Evolutionary conservation across 106 monocot species (phyloP), one percentile per base, ranked within the genome.

Genomic region (Dendrobium huoshanense): DNA sequence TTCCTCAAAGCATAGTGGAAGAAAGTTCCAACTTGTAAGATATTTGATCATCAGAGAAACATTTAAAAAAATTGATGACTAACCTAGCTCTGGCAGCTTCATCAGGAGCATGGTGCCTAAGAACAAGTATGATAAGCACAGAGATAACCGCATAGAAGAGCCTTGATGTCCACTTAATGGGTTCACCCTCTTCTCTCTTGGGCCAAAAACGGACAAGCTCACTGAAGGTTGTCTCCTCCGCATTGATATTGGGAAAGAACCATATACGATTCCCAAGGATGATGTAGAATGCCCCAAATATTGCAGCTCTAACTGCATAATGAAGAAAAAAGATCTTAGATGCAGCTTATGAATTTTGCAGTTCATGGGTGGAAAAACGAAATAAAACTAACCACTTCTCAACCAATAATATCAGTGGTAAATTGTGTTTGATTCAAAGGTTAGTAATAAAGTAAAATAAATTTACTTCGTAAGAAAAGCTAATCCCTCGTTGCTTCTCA

Each of bases 171-270:
- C 94, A 98, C 77, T 95, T 95, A 3, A 92, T 92, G 1, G 82
- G 87, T 77, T 95, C 98, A 17, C 77, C 91, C 79, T 98, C 98
- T 74, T 98, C 98, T 81, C 90, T 98, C 84, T 89, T 84, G 8
- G 98, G 98, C 98, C 95, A 98, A 85, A 98, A 98, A 40, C 91
- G 86, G 42, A 98, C 81, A 55, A 98, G 79, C 83, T 98, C 98
- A 78, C 88, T 88, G 74, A 98, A 98, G 51, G 98, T 98, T 22
- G 98, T 98, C 82, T 98, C 98, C 77, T 98, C 98, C 1, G 92
- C 98, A 90, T 95, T 94, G 43, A 98, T 92, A 67, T 98, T 98
- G 41, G 98, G 98, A 84, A 98, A 98, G 81, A 98, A 86, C 98
- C 98, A 98, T 3, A 98, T 82, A 2, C 92, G 94, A 80, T 93